Percentiles rank a stretch among this genome's conserved stretches.
These are phyloP conservation scores for Verticillium dahliae DNA, from an alignment of 2,329 filamentous ascomycete species.

Conservation along the genomic window DNA sequence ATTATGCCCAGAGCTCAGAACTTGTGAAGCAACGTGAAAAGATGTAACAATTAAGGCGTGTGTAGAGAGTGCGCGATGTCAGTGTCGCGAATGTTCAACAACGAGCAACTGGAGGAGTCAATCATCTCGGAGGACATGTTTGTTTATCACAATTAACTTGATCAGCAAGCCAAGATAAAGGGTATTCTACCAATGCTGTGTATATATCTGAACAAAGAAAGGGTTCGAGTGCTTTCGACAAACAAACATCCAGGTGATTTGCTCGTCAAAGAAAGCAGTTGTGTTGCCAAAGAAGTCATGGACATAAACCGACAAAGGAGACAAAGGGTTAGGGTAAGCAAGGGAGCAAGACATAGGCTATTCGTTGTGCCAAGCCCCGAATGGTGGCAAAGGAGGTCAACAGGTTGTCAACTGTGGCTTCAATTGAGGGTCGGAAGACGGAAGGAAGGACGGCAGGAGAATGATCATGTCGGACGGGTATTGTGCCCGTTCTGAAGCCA, in stretches of 20 bases:
- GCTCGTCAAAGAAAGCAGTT: neutral
- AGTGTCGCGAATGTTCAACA: neutral
- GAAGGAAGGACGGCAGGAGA: neutral
- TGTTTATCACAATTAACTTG: neutral
- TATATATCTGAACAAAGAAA: neutral
- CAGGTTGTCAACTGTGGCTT: too few species aligned
- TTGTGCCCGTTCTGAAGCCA: neutral
- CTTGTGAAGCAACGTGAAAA: neutral
- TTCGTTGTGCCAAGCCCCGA: too few species aligned
- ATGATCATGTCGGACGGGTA: neutral
- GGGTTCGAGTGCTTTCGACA: neutral
- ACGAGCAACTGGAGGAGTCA: neutral
- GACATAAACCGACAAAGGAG: neutral
- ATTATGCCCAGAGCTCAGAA: neutral
- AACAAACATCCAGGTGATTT: neutral
- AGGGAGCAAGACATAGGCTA: too few species aligned
- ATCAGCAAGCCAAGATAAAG: neutral
- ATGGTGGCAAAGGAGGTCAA: too few species aligned
- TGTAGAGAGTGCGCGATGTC: neutral
- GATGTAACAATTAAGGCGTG: neutral
- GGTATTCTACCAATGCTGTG: neutral
- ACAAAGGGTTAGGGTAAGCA: too few species aligned
- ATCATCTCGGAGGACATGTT: neutral
- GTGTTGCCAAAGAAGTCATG: neutral
- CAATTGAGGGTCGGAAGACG: neutral